Evolutionary conservation across 306 rosid genomes (phyloP).

Genomic region (Quercus mongolica): DNA sequence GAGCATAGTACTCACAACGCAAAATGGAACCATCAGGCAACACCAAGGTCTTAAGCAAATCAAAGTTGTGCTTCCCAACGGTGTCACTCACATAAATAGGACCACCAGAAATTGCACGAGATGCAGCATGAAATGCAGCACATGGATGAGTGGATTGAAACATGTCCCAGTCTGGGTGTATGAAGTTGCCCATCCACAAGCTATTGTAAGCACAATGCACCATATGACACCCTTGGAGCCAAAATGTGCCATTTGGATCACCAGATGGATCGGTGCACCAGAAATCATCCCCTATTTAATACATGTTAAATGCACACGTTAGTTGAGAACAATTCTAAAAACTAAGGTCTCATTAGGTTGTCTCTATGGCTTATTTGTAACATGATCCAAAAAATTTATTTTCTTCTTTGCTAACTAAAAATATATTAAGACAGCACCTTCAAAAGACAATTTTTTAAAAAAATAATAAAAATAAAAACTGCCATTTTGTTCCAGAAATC

Average conservation of each 20-base stretch:
- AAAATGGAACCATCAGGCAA: conserved; percentile 87
- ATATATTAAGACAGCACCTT: too few species aligned
- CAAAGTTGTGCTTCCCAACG: conserved; percentile 82
- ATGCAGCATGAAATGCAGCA: conserved; percentile 90
- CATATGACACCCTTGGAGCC: conserved; percentile 99
- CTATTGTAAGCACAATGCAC: conserved; percentile 95
- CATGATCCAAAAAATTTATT: too few species aligned
- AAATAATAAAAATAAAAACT: too few species aligned
- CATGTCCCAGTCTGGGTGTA: conserved; percentile 99
- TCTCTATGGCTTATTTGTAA: too few species aligned
- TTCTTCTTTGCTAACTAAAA: too few species aligned
- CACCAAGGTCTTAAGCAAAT: conserved; percentile 56
- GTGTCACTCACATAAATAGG: conserved; percentile 84
- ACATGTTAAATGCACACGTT: neutral
- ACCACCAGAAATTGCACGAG: conserved; percentile 93
- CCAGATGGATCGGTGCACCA: conserved; percentile 95
- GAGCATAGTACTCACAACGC: conserved; percentile 78
- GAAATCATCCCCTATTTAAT: conserved; percentile 77
- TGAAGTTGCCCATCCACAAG: conserved; percentile 96
- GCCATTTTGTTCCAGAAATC: too few species aligned
- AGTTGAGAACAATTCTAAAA: neutral
- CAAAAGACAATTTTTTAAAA: too few species aligned
- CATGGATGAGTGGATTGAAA: conserved; percentile 95
- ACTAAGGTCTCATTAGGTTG: neutral
- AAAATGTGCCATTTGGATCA: conserved; percentile 87